Conservation (phyloP, 495 filamentous ascomycete genomes). For the Penicillium arizonense region DNA sequence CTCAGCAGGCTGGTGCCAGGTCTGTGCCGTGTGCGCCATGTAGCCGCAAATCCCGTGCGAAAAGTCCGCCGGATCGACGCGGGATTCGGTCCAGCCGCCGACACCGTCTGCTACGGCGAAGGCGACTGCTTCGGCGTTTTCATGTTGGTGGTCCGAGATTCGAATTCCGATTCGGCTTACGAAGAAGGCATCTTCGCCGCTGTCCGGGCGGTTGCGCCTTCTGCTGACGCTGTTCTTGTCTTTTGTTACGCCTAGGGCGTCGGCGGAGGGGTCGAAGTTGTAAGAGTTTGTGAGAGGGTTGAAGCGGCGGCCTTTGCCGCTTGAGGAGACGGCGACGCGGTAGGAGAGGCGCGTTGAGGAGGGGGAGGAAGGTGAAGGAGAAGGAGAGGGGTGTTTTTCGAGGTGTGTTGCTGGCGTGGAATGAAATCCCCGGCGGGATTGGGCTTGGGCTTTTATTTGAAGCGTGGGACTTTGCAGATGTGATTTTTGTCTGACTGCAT, state of each 20-base stretch:
- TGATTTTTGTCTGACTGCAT: background rate
- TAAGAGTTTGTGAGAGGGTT: conserved; percentile 68
- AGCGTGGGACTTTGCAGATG: background rate
- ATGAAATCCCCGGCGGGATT: conserved; percentile 26
- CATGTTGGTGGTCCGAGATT: conserved; percentile 6
- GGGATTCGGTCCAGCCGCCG: conserved; percentile 88
- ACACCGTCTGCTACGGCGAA: conserved; percentile 94
- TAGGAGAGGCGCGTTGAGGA: conserved; percentile 40
- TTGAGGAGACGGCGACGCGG: conserved; percentile 55
- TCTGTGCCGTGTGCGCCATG: conserved; percentile 73
- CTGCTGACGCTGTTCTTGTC: conserved; percentile 29
- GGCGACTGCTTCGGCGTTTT: conserved; percentile 53
- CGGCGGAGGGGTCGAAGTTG: conserved; percentile 67
- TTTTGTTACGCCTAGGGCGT: conserved; percentile 50
- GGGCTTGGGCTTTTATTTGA: background rate
- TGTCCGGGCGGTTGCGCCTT: conserved; percentile 58
- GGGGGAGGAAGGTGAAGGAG: conserved; percentile 3
- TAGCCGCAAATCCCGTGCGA: conserved; percentile 91
- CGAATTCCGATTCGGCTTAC: conserved; percentile 64
- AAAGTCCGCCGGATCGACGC: conserved; percentile 92
- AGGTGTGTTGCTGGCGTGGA: conserved; percentile 15
- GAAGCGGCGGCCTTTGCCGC: conserved; percentile 75
- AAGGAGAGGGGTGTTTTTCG: background rate
- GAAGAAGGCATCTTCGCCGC: conserved; percentile 96
- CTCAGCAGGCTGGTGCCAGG: conserved; percentile 36